Evolutionary conservation across 2,329 filamentous ascomycete genomes (phyloP), one percentile per base, ranked within the genome.

Genomic region (Botryosphaeria agaves): DNA sequence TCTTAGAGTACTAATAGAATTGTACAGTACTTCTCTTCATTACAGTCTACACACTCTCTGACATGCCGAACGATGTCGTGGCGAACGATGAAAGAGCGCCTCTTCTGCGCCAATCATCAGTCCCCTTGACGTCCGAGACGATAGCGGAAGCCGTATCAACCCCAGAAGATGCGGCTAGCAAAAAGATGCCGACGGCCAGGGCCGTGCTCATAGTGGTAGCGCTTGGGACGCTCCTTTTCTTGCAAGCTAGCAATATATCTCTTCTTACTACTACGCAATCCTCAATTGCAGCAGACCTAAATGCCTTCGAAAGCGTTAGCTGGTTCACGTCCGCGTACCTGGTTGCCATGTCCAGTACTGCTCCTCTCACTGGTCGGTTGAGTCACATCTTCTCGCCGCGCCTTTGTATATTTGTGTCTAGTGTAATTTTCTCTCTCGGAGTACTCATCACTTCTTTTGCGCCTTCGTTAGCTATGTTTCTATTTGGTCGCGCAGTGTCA

Each of bases 281-380:
- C 5, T 62, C 63, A 29, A 81, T 91, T 39, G 80, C 81, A 2
- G 66, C 65, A 5, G 80, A 87, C 39, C 60, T 91, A 2, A 63
- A 80, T 51, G 70, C 78, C 1, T 84, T 82, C 43, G 71, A 74
- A 33, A 59, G 72, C 32, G 73, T 72, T 20, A 78, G 72, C 50
- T 91, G 81, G 81, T 83, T 89, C 47, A 83, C 77, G 5, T 81
- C 77, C 18, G 64, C 76, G 2, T 91, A 82, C 47, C 89, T 48
- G 57, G 66, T 81, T 31, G 56, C 61, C 15, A 55, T 62, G 48
- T 64, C 62, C 18, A 66, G 64, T 29, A 52, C 79, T 8, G 69
- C 75, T 0, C 80, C 82, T 1, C 51, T 91, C 2, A 64, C 70
- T 23, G 81, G 81, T 5, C 72, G 80, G 12, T 57, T 91, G 1